Base-by-base conservation (phyloP, 495 filamentous ascomycete species). In the Aspergillus leporis region DNA sequence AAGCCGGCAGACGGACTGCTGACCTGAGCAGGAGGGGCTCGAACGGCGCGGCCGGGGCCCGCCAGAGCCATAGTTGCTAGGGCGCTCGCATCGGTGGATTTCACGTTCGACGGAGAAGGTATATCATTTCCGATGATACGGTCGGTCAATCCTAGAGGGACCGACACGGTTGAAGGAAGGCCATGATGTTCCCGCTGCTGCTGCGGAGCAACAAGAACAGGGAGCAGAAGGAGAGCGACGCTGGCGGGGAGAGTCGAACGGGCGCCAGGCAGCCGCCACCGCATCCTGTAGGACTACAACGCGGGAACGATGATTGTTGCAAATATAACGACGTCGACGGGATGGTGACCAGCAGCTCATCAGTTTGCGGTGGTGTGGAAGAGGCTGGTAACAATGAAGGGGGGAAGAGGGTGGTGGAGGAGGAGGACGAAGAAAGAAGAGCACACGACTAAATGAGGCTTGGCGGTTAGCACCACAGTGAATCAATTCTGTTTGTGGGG, bases 11-110 rank as follows among this genome's bases (percentile, higher is more conserved):
- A 80, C 16, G 77, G 72, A 61, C 73, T 78, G 77, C 83, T 83
- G 70, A 81, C 83, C 78, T 81, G 80, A 79, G 81, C 85, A 85
- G 85, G 84, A 81, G 85, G 87, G 87, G 89, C 89, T 92, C 88
- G 82, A 80, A 92, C 89, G 87, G 88, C 82, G 76, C 72, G 81
- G 76, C 76, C 73, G 74, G 80, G 77, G 78, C 78, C 78, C 70
- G 90, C 90, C 88, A 90, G 90, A 95, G 92, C 91, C 81, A 90
- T 84, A 85, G 90, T 90, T 81, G 89, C 86, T 78, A 92, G 85
- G 88, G 91, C 91, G 90, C 91, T 90, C 90, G 84, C 90, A 88
- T 93, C 88, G 80, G 84, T 79, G 77, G 83, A 78, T 68, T 78
- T 78, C 67, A 78, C 73, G 64, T 74, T 70, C 64, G 69, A 62